A percentile compares a stretch with the other conserved stretches of the same genome.
Conservation (phyloP, 495 filamentous ascomycete species). For the Lepidopterella palustris region DNA sequence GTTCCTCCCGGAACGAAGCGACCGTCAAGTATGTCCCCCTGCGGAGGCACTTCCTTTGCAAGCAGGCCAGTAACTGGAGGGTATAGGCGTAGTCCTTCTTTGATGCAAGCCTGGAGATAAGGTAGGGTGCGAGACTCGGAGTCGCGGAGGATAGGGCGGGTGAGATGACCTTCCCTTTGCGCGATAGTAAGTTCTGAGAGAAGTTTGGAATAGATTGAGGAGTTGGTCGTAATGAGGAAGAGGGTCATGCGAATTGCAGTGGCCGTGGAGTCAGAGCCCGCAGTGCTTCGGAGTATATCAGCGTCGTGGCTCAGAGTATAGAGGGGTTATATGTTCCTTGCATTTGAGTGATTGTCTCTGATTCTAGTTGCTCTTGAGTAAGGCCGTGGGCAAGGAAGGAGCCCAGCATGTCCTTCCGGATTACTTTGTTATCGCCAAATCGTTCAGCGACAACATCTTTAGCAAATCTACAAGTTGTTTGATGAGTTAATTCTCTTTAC, state of each 20-base stretch:
- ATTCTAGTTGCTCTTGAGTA: slow-evolving; percentile 36
- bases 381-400: slow-evolving; percentile 41
- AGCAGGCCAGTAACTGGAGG: slow-evolving; percentile 51
- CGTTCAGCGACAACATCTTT: slow-evolving; percentile 27
- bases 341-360: slow-evolving; percentile 42
- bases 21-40: slow-evolving; percentile 47
- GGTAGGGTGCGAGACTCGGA: slow-evolving; percentile 37
- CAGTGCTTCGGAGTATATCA: slow-evolving; percentile 8
- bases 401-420: slow-evolving; percentile 42
- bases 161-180: slow-evolving; percentile 14
- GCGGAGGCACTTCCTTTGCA: slow-evolving; percentile 47
- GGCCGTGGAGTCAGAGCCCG: slow-evolving; percentile 34
- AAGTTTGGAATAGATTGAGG: slow-evolving; percentile 22
- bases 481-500: too few relatives aligned
- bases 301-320: neutral
- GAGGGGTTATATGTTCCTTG: neutral
- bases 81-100: slow-evolving; percentile 52
- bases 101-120: slow-evolving; percentile 60
- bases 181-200: slow-evolving; percentile 21
- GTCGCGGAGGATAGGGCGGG: slow-evolving; percentile 28
- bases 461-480: slow-evolving; percentile 17
- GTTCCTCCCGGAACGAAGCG: slow-evolving; percentile 47
- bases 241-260: slow-evolving; percentile 30
- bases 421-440: slow-evolving; percentile 24
- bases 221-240: slow-evolving; percentile 28